Conservation (phyloP, 345 rosid species). For the Cardamine resedifolia region DNA sequence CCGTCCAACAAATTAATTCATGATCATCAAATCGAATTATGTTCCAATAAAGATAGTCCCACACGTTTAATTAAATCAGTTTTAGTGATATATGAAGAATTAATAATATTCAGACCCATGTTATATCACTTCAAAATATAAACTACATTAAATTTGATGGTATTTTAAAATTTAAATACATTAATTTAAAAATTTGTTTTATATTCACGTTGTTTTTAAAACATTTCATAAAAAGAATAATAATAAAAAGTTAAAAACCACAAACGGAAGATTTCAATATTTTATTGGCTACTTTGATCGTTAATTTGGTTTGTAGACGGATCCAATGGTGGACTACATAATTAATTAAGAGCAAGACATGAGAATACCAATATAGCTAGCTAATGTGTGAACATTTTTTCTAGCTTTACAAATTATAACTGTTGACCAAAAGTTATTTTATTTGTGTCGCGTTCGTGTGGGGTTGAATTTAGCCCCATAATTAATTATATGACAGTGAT, state of each 20-base stretch:
- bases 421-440: constrained; percentile 4
- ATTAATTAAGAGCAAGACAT: not conserved
- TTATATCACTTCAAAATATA: not conserved
- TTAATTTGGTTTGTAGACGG: not conserved
- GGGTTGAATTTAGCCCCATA: constrained; percentile 1
- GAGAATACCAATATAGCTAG: not conserved
- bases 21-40: constrained; percentile 29
- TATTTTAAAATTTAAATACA: not conserved
- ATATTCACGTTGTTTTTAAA: not conserved
- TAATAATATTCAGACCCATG: not conserved
- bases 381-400: not conserved
- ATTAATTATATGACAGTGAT: constrained; percentile 7
- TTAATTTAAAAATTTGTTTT: not conserved
- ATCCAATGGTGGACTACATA: not conserved
- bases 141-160: not conserved
- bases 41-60: constrained; percentile 24
- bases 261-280: not conserved
- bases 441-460: constrained; percentile 1
- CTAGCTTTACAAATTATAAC: not conserved
- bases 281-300: not conserved
- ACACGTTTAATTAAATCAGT: not conserved
- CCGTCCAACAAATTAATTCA: constrained; percentile 18
- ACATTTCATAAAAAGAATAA: not conserved
- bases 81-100: not conserved
- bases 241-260: not conserved